Percentiles rank a stretch among this genome's conserved stretches.
phyloP scores from a whole-genome alignment of 2,329 filamentous ascomycete genomes.

The Aspergillus candidus region DNA sequence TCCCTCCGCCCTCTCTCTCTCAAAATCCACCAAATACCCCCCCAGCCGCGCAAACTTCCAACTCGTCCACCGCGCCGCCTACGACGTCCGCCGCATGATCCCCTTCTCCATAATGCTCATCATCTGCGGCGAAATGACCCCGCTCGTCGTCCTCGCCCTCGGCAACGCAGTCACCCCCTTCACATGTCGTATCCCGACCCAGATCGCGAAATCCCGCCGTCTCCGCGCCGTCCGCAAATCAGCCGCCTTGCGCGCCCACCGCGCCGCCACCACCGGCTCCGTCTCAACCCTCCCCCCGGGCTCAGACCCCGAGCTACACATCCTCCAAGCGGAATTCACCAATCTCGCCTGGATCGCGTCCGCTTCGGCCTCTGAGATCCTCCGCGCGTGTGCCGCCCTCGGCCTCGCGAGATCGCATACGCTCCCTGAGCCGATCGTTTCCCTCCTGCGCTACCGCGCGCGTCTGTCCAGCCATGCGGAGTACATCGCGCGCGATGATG shows the following conservation, averaged over 20 bases:
- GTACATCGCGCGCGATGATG: slow-evolving; percentile 67
- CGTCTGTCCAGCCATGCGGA: slow-evolving; percentile 51
- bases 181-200: slow-evolving; percentile 75
- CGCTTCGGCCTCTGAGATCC: slow-evolving; percentile 20
- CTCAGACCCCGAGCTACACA: slow-evolving; percentile 24
- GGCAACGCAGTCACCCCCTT: slow-evolving; percentile 65
- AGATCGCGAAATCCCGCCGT: slow-evolving; percentile 54
- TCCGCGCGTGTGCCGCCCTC: slow-evolving; percentile 32
- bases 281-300: slow-evolving; percentile 12
- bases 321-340: slow-evolving; percentile 21
- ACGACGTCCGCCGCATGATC: slow-evolving; percentile 72
- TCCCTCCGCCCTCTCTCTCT: slow-evolving; percentile 8
- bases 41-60: slow-evolving; percentile 63
- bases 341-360: slow-evolving; percentile 13
- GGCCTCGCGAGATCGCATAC: slow-evolving; percentile 30
- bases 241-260: slow-evolving; percentile 21
- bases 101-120: slow-evolving; percentile 70
- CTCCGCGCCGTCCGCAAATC: slow-evolving; percentile 45
- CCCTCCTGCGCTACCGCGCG: slow-evolving; percentile 44
- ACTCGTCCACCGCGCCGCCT: slow-evolving; percentile 59
- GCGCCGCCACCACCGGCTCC: slow-evolving; percentile 12
- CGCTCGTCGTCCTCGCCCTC: slow-evolving; percentile 67
- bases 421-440: slow-evolving; percentile 37
- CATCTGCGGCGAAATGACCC: slow-evolving; percentile 79
- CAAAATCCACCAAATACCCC: slow-evolving; percentile 2